Evolutionary conservation across 495 filamentous ascomycete species (phyloP).

Genomic region (Aspergillus coremiiformis): DNA sequence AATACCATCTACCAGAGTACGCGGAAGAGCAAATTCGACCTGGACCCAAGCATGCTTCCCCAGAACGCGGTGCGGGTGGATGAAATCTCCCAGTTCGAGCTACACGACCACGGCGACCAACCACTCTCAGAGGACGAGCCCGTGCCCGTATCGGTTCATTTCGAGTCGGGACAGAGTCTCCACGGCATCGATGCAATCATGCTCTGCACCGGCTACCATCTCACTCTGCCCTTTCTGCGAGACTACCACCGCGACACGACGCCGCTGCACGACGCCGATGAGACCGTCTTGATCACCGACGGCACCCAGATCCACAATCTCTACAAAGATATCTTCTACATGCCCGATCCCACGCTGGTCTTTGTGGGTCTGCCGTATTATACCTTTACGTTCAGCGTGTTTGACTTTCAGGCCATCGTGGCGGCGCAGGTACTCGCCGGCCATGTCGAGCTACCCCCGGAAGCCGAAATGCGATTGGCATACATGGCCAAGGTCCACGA

Average conservation of each 20-base stretch:
- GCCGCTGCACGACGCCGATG: constrained; percentile 29
- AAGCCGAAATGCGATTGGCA: constrained; percentile 42
- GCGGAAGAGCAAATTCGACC: too few relatives aligned
- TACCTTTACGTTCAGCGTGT: constrained; percentile 55
- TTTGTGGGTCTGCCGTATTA: constrained; percentile 57
- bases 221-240: constrained; percentile 50
- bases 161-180: constrained; percentile 39
- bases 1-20: too few relatives aligned
- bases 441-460: constrained; percentile 39
- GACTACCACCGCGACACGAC: constrained; percentile 35
- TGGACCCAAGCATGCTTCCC: too few relatives aligned
- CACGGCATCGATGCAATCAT: constrained; percentile 48
- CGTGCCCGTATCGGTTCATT: constrained; percentile 26
- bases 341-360: constrained; percentile 52
- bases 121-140: constrained; percentile 28
- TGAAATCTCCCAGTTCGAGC: too few relatives aligned
- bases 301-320: constrained; percentile 61
- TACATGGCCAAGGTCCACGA: constrained; percentile 37
- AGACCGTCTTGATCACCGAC: constrained; percentile 52
- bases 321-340: constrained; percentile 62
- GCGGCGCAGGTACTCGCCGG: constrained; percentile 50
- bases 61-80: too few relatives aligned
- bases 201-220: constrained; percentile 59
- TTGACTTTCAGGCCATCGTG: constrained; percentile 59
- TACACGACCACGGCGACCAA: too few relatives aligned